These are phyloP conservation scores for Polyplosphaeria fusca DNA, from an alignment of 495 filamentous ascomycete species.

Conservation along the genomic window DNA sequence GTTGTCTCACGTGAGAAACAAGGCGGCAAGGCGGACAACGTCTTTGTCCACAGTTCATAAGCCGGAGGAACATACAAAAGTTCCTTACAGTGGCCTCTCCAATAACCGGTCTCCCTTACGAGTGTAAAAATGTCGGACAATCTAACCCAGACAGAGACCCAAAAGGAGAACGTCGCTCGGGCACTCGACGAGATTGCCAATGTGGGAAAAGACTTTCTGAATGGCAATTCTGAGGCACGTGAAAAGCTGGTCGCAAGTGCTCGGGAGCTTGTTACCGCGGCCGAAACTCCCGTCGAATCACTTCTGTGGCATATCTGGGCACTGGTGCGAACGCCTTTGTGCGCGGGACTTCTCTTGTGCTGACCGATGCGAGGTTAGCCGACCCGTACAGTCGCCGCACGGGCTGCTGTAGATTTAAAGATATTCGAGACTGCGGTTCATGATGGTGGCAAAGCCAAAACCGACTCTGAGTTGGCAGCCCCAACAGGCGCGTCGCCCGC, in stretches of 20 bases:
- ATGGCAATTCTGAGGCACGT: constrained; percentile 1
- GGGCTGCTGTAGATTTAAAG: constrained; percentile 3
- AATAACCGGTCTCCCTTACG: no score
- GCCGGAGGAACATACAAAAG: no score
- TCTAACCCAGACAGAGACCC: no score
- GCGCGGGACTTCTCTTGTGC: not conserved
- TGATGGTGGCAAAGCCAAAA: not conserved
- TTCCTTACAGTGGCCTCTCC: no score
- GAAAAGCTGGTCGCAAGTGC: constrained; percentile 2
- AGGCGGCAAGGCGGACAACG: no score
- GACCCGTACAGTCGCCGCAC: not conserved
- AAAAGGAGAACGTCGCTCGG: not conserved
- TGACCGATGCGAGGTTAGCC: not conserved
- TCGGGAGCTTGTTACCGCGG: not conserved
- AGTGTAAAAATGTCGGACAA: no score
- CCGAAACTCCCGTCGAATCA: constrained; percentile 9
- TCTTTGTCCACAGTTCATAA: no score
- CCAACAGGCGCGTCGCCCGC: constrained; percentile 1
- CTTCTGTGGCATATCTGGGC: constrained; percentile 15
- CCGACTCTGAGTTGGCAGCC: not conserved
- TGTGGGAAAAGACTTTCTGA: not conserved
- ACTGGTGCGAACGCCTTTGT: not conserved
- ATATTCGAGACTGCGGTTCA: not conserved
- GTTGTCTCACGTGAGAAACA: no score
- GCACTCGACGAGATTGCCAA: not conserved